phyloP scores from a whole-genome alignment of 1,284 basidiomycete species.

The Volvariella surrecta region DNA sequence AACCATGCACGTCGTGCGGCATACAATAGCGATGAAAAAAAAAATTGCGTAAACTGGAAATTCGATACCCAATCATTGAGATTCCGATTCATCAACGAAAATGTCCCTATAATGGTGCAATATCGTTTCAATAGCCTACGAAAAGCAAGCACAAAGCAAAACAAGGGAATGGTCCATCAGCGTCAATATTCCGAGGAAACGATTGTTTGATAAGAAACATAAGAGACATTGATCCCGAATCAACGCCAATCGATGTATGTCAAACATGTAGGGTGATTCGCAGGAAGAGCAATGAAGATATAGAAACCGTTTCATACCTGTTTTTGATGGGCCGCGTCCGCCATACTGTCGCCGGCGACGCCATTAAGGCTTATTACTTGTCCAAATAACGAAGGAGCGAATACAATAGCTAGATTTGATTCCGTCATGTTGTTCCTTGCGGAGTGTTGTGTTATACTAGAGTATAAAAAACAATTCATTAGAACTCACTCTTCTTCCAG shows the following conservation, averaged over 20 bases:
- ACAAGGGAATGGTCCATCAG: neutral
- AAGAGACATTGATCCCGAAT: too few species aligned
- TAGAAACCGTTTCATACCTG: conserved; percentile 23
- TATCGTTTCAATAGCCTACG: conserved; percentile 80
- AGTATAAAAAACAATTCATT: conserved; percentile 5
- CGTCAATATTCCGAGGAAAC: conserved; percentile 9
- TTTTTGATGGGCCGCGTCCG: conserved; percentile 46
- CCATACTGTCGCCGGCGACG: conserved; percentile 29
- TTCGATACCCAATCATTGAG: neutral
- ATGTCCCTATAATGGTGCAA: conserved; percentile 82
- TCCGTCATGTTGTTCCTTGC: conserved; percentile 88
- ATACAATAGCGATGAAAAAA: too few species aligned
- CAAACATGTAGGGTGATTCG: too few species aligned
- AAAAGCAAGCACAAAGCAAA: neutral
- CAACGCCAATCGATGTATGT: too few species aligned
- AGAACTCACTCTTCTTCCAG: neutral
- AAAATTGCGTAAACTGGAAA: too few species aligned
- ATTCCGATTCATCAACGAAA: conserved; percentile 43
- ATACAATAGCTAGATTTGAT: conserved; percentile 93
- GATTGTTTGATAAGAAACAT: neutral
- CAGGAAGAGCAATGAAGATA: too few species aligned
- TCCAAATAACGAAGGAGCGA: conserved; percentile 92
- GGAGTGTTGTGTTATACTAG: conserved; percentile 74
- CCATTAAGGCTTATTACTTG: conserved; percentile 32
- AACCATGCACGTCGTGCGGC: too few species aligned